These are phyloP conservation scores for Pisolithus tinctorius DNA, from an alignment of 768 basidiomycete genomes.

Conservation along the genomic window DNA sequence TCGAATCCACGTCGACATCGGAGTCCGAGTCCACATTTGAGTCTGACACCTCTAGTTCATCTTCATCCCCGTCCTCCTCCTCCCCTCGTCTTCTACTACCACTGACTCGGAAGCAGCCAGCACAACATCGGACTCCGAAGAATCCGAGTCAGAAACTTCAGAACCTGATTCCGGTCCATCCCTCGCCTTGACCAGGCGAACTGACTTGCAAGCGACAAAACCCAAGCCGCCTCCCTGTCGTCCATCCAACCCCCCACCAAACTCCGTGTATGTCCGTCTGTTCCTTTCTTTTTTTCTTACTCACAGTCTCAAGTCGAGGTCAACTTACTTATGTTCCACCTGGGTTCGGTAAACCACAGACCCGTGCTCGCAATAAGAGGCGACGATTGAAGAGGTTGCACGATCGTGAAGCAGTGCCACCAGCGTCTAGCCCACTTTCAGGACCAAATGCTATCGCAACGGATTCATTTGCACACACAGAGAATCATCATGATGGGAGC, in stretches of 20 bases:
- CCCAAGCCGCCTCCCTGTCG: not conserved
- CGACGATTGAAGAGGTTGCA: conserved; percentile 40
- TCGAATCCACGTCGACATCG: conserved; percentile 9
- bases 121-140: conserved; percentile 8
- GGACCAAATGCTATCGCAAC: conserved; percentile 34
- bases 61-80: conserved; percentile 6
- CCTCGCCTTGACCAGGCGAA: conserved; percentile 4
- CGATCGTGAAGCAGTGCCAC: conserved; percentile 14
- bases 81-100: conserved; percentile 8
- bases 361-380: conserved; percentile 52
- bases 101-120: conserved; percentile 5
- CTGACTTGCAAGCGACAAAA: not conserved
- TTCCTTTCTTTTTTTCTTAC: not conserved
- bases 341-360: conserved; percentile 51
- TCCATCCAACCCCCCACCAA: not conserved
- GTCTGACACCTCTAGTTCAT: conserved; percentile 5
- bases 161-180: conserved; percentile 15
- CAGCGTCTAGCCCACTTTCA: conserved; percentile 26
- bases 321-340: conserved; percentile 37
- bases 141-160: conserved; percentile 18
- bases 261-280: not conserved
- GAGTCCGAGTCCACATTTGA: conserved; percentile 17
- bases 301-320: not conserved
- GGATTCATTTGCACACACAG: not conserved
- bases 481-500: not conserved